Base-by-base conservation (phyloP, 139 green algal species). In the Micractinium sp. region DNA sequence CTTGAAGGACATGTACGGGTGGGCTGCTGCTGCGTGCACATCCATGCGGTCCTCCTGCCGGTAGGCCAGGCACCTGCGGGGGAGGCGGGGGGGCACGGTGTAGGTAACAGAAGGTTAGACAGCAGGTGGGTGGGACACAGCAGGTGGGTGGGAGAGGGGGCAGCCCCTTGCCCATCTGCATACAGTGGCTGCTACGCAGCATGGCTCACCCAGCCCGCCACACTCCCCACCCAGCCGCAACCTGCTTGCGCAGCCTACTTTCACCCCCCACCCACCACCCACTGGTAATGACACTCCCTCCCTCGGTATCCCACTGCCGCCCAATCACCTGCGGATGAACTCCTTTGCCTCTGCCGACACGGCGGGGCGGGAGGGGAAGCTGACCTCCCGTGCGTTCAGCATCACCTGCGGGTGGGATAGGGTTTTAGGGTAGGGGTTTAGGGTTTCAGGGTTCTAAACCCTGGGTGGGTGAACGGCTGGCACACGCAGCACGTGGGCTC, bases 311-410 rank as follows among this genome's bases (percentile, higher is more conserved):
- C 16, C 33, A 31, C n/a, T 33, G 19, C 25, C 31, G 16, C 13
- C 9, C 3, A 53, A 41, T 36, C 73, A 93, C 90, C 82, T 85
- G 75, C 61, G 85, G 66, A 98, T 95, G 93, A 98, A 98, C 53
- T 96, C 96, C 79, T 97, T 97, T 86, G 91, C 95, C 61, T 98
- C 97, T 2, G 89, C 47, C 27, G 96, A 98, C 60, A 99, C 89
- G 1, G 90, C 61, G 0, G 97, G 97, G 91, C 95, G 96, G 47
- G 92, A 41, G 20, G 95, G 94, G 87, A 98, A 98, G 75, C 87
- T 25, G 79, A 96, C 93, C 79, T 93, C 81, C 15, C 90, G 89
- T 4, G 94, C 93, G 56, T 95, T 94, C 2, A 96, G 93, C 93
- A 97, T 95, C 20, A 97, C 91, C 18, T 90, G 39, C 25, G 33